A percentile compares a stretch with the other conserved stretches of the same genome.
Evolutionary conservation across 2,329 filamentous ascomycete species (phyloP).

Genomic region (Rutstroemia sp.): DNA sequence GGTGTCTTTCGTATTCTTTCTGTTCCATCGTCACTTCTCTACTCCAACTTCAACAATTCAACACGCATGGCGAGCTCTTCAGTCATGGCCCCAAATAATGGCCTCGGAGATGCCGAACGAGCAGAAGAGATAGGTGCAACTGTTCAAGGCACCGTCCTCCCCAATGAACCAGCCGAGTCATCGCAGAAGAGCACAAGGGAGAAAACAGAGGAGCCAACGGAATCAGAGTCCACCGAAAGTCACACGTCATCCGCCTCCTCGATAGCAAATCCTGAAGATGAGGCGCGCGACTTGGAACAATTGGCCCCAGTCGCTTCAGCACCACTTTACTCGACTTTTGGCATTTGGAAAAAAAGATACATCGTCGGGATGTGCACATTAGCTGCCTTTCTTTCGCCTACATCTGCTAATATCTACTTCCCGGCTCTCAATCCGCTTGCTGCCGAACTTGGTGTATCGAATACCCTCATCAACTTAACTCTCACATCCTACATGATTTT

Average conservation of each 20-base stretch:
- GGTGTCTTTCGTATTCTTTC: background rate
- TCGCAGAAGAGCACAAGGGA: slow-evolving; percentile 13
- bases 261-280: slow-evolving; percentile 17
- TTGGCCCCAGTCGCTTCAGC: slow-evolving; percentile 22
- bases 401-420: slow-evolving; percentile 30
- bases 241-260: slow-evolving; percentile 8
- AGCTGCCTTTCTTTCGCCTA: slow-evolving; percentile 30
- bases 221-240: background rate
- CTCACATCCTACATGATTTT: slow-evolving; percentile 38
- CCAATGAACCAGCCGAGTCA: slow-evolving; percentile 11
- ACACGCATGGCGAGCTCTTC: slow-evolving; percentile 11
- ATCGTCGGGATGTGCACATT: slow-evolving; percentile 46
- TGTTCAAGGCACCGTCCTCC: slow-evolving; percentile 11
- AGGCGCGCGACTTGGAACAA: slow-evolving; percentile 23
- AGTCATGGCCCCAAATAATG: slow-evolving; percentile 19
- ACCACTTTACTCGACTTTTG: slow-evolving; percentile 28
- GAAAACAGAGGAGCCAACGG: slow-evolving; percentile 3
- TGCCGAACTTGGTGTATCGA: slow-evolving; percentile 23
- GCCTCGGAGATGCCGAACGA: slow-evolving; percentile 16
- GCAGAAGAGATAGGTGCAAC: slow-evolving; percentile 14
- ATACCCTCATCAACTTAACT: slow-evolving; percentile 27
- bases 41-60: background rate
- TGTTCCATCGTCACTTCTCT: background rate
- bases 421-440: slow-evolving; percentile 30
- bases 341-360: slow-evolving; percentile 37